Base-by-base conservation (phyloP, 2,329 filamentous ascomycete genomes). In the Fusarium incarnatum region DNA sequence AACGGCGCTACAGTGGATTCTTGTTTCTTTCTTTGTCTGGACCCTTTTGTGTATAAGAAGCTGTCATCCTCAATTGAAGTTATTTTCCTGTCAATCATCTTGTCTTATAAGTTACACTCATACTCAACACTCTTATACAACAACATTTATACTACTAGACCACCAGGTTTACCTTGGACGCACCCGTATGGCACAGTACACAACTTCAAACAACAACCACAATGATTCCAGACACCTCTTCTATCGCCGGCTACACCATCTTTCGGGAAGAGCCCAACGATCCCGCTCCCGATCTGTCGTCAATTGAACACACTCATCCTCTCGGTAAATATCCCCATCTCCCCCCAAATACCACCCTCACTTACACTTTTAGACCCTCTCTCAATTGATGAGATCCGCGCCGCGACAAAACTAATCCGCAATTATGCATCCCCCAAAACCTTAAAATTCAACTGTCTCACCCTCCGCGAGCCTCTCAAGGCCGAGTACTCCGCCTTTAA, bases 391-490 rank as follows among this genome's bases (percentile, higher is more conserved):
- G 88, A 90, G 77, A 87, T 88, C 22, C 79, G 81, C 58, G 75
- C 78, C 22, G 84, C 86, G 42, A 81, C 82, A 44, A 84, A 84
- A 67, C 77, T 87, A 45, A 81, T 89, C 63, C 79, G 83, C 34
- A 79, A 81, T 8, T 60, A 80, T 67, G 78, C 78, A 18, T 68
- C 54, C 44, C 73, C 78, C 55, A 76, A 75, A 53, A 64, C 71
- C 13, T 54, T 81, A 52, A 82, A 83, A 68, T 82, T 83, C 83
- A 93, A 93, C 80, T 87, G 86, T 71, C 86, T 93, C 53, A 92
- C 88, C 23, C 82, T 92, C 6, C 85, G 90, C 54, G 89, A 92
- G 73, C 89, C 90, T 5, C 81, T 83, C 41, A 92, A 92, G 81
- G 68, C 82, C 84, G 66, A 85, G n/a, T 91, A 90, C 76, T 80